Percentiles rank a stretch among this genome's conserved stretches.
Conservation (phyloP, 345 rosid genomes). For the Eucalyptus tenuipes region DNA sequence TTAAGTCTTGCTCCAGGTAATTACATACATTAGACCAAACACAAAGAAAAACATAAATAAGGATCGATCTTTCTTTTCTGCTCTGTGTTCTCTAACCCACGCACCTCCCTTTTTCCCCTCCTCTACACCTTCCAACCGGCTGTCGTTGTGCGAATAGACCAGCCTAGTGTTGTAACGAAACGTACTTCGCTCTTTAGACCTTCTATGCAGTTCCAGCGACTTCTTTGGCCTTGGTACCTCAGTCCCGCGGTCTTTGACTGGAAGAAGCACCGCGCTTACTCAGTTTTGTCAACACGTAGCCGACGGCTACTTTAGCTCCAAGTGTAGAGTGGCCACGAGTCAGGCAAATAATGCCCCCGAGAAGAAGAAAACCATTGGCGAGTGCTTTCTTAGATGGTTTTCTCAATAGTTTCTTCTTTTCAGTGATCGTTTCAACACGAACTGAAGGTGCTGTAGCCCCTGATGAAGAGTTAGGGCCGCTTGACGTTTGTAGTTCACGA, state of each 20-base stretch:
- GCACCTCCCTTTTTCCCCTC: neutral
- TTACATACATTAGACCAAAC: neutral
- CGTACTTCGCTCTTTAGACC: neutral
- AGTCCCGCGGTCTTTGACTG: slow-evolving; percentile 15
- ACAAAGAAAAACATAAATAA: neutral
- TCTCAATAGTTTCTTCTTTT: slow-evolving; percentile 25
- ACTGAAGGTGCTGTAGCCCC: neutral
- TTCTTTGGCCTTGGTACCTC: neutral
- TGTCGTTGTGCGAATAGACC: neutral
- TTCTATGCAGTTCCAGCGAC: neutral
- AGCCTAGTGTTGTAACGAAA: neutral
- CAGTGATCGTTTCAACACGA: neutral
- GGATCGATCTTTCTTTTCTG: neutral
- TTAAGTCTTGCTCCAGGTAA: neutral
- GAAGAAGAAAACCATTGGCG: slow-evolving; percentile 58
- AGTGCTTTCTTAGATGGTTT: slow-evolving; percentile 55
- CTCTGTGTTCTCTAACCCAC: neutral
- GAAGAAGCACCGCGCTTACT: slow-evolving; percentile 34
- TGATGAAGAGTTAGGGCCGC: neutral
- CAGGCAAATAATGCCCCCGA: slow-evolving; percentile 67
- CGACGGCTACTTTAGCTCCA: slow-evolving; percentile 79
- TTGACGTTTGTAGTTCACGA: slow-evolving; percentile 23
- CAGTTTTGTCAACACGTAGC: slow-evolving; percentile 68
- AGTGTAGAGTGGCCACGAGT: slow-evolving; percentile 61
- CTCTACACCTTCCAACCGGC: neutral